Base-by-base conservation (phyloP, 441 rosid species). In the Populus trichocarpa region DNA sequence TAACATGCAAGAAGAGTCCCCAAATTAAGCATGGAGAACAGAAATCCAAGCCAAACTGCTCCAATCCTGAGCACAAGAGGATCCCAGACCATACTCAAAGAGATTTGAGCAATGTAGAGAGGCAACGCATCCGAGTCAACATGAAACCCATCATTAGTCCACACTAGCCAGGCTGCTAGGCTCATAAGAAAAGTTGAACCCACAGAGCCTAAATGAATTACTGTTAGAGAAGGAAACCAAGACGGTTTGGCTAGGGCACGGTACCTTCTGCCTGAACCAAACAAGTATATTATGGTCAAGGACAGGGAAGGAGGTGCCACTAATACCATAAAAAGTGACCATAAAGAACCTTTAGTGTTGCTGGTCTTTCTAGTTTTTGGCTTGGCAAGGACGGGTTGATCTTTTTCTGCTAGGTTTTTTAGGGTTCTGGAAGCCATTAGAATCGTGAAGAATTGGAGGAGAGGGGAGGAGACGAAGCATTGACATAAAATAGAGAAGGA, bases 51-150 rank as follows among this genome's bases (percentile, higher is more conserved):
- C 83, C 81, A 74, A 3, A 53, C 53, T 0, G 79, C 75, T 0
- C 87, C 86, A 1, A 85, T 68, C 36, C 73, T 82, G 3, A 87
- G 83, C 68, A 83, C 90, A 0, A 87, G 84, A 8, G 89, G 90
- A n/a, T 82, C 75, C 90, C 90, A 89, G 23, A 80, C 77, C 1
- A 82, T 10, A 42, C 88, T 82, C 11, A 85, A 69, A 4, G 81
- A 76, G 3, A 85, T 40, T 4, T 80, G 81, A 1, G 87, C 79
- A 0, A 86, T 0, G 78, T 87, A 89, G n/a, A 89, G 80, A 66
- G 81, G 88, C 78, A 87, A 71, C 0, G 84, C 80, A 2, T 77
- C 79, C 20, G 87, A 46, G 2, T 70, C 57, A 0, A 65, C 0
- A 0, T 11, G 59, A 10, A 88, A 77, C 42, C 88, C 89, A 1